phyloP scores from a whole-genome alignment of 1,139 yeast genomes.

The Saccharomyces hybrid region DNA sequence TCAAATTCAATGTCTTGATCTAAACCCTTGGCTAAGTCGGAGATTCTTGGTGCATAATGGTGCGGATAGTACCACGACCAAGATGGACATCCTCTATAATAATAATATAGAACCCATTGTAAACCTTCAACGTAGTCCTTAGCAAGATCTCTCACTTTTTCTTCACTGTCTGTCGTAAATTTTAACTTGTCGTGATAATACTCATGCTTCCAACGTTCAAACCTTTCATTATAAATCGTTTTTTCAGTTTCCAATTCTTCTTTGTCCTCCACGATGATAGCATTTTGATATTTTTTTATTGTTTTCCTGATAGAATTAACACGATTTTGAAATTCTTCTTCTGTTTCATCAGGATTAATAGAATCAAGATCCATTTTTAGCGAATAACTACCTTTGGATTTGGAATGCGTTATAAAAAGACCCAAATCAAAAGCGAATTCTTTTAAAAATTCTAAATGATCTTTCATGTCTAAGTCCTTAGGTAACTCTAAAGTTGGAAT shows the following conservation, averaged over 20 bases:
- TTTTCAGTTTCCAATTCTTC: slow-evolving; percentile 57
- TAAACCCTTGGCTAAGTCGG: slow-evolving; percentile 71
- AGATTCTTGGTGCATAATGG: slow-evolving; percentile 89
- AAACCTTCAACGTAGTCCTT: slow-evolving; percentile 85
- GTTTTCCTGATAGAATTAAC: slow-evolving; percentile 33
- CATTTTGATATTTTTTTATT: slow-evolving; percentile 62
- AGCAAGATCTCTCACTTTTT: slow-evolving; percentile 53
- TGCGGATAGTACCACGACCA: slow-evolving; percentile 92
- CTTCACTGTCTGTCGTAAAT: slow-evolving; percentile 46
- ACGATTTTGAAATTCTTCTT: slow-evolving; percentile 53
- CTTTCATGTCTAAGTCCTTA: slow-evolving; percentile 38
- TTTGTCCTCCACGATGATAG: slow-evolving; percentile 55
- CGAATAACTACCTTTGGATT: slow-evolving; percentile 43
- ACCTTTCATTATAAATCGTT: slow-evolving; percentile 61
- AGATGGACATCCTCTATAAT: slow-evolving; percentile 82
- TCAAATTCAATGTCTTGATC: slow-evolving; percentile 55
- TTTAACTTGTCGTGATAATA: slow-evolving; percentile 76
- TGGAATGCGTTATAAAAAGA: slow-evolving; percentile 56
- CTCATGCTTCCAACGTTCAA: slow-evolving; percentile 70
- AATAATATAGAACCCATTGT: slow-evolving; percentile 91
- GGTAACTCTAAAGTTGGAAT: slow-evolving; percentile 42
- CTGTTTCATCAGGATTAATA: slow-evolving; percentile 53
- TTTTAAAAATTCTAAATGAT: slow-evolving; percentile 53
- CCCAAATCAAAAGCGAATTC: slow-evolving; percentile 59
- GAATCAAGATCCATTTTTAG: slow-evolving; percentile 70